Evolutionary conservation across 2,329 filamentous ascomycete species (phyloP).

Genomic region (Ophiognomonia clavigignenti-juglandacearum): DNA sequence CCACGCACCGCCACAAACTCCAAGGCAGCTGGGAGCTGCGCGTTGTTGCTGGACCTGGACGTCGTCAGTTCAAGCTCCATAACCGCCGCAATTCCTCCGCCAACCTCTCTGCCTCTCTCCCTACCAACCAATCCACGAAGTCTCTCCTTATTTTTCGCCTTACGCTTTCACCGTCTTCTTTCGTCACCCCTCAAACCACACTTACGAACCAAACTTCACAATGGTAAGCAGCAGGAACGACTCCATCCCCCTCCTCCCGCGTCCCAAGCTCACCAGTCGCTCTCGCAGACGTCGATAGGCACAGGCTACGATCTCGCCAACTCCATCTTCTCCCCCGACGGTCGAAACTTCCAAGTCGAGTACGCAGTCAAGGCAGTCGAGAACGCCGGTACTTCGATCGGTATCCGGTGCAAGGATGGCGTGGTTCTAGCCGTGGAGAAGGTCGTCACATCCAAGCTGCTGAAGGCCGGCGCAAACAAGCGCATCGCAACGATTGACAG

Average conservation of each 20-base stretch:
- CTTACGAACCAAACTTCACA: background rate
- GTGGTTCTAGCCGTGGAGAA: constrained; percentile 96
- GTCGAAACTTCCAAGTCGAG: constrained; percentile 98
- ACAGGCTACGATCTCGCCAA: constrained; percentile 99
- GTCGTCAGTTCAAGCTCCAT: background rate
- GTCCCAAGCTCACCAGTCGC: constrained; percentile 14
- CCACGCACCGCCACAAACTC: constrained; percentile 6
- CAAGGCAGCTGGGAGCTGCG: constrained; percentile 12
- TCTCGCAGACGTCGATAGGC: constrained; percentile 88
- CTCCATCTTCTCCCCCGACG: constrained; percentile 98
- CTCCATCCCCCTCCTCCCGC: constrained; percentile 15
- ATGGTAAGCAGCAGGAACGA: constrained; percentile 17
- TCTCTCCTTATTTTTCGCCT: background rate
- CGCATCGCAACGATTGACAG: constrained; percentile 92
- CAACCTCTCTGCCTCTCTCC: background rate
- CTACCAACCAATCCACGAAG: no score
- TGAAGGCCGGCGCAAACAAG: constrained; percentile 95
- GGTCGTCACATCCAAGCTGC: constrained; percentile 88
- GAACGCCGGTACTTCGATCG: constrained; percentile 93
- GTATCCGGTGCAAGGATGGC: constrained; percentile 95
- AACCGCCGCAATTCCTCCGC: background rate
- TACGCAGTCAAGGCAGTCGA: constrained; percentile 98
- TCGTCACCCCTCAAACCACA: background rate
- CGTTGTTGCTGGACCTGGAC: constrained; percentile 3
- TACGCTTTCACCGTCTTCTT: background rate